Base-by-base conservation (phyloP, 2,329 filamentous ascomycete genomes). In the Lomentospora prolificans region DNA sequence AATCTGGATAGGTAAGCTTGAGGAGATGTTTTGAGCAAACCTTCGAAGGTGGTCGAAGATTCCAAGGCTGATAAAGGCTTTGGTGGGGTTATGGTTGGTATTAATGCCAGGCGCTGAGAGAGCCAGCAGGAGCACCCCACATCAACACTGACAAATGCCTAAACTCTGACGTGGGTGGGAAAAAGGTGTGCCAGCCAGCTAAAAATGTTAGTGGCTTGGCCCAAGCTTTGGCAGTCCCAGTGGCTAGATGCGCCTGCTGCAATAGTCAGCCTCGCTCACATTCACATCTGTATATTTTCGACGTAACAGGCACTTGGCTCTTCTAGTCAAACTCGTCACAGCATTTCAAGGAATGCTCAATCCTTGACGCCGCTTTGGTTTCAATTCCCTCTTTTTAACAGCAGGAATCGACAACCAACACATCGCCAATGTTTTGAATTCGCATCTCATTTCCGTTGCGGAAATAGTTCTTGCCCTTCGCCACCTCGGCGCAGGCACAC, bases 21-120 rank as follows among this genome's bases (percentile, higher is more conserved):
- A 17, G 8, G 44, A 10, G n/a, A 25, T 48, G 10, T 17, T 48
- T 48, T 9, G 44, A 10, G 22, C 6, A 12, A 22, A 25, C 17
- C 22, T 48, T 48, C 44, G 44, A 48, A 48, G 44, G 10, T 48
- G 22, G 44, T 48, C 44, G 44, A 48, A 48, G 44, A 25, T 48
- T 48, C 44, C 44, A 48, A 48, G 17, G 17, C 17, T 22, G 22
- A 48, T 25, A 9, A 4, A 6, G 9, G 44, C 22, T 48, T 48
- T 14, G 17, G 17, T 48, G 36, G 36, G 36, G 44, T 48, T 19
- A n/a, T 17, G 17, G 22, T 33, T 6, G 30, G 30, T 6, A 12
- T 33, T 33, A 7, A 12, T 12, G 30, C 30, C 30, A 6, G 30
- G 30, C n/a, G n/a, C n/a, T n/a, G n/a, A n/a, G n/a, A n/a, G n/a